A percentile compares a stretch with the other conserved stretches of the same genome.
Evolutionary conservation across 306 rosid species (phyloP).

Genomic region (Inga oerstediana): DNA sequence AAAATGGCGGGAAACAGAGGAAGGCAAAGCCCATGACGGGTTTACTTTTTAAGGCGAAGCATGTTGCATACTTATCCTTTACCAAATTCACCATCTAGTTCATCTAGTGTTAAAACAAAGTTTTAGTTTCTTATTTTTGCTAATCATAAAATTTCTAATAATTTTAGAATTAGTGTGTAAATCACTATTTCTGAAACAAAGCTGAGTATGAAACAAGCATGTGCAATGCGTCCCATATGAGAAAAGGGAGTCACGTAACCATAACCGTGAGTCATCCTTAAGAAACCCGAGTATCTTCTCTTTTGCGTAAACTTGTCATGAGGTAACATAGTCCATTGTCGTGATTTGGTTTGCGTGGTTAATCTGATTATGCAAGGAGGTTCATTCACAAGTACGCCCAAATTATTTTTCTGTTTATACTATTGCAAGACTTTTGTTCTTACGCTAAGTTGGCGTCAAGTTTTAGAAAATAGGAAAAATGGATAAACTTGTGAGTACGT

Average conservation of each 20-base stretch:
- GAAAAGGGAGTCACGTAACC: too few relatives aligned
- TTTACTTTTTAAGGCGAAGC: background rate
- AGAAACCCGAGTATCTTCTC: background rate
- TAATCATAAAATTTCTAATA: background rate
- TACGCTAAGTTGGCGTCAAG: background rate
- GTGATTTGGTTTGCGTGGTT: background rate
- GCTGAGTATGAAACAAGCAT: too few relatives aligned
- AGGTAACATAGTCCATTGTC: too few relatives aligned
- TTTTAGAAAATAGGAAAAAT: background rate
- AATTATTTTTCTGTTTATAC: background rate
- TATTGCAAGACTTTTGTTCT: background rate
- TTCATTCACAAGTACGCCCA: background rate
- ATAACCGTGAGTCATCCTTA: background rate
- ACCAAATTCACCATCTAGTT: too few relatives aligned
- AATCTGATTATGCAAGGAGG: background rate
- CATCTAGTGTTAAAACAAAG: background rate
- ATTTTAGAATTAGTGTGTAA: background rate
- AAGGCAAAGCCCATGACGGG: background rate
- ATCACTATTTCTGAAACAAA: too few relatives aligned
- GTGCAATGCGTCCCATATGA: too few relatives aligned
- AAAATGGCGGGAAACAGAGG: background rate
- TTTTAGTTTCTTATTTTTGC: background rate
- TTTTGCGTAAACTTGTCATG: too few relatives aligned
- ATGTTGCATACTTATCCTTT: too few relatives aligned
- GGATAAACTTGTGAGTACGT: background rate